phyloP scores from a whole-genome alignment of 371 early-diverging fungal genomes.

The Nosema muscidifuracis region DNA sequence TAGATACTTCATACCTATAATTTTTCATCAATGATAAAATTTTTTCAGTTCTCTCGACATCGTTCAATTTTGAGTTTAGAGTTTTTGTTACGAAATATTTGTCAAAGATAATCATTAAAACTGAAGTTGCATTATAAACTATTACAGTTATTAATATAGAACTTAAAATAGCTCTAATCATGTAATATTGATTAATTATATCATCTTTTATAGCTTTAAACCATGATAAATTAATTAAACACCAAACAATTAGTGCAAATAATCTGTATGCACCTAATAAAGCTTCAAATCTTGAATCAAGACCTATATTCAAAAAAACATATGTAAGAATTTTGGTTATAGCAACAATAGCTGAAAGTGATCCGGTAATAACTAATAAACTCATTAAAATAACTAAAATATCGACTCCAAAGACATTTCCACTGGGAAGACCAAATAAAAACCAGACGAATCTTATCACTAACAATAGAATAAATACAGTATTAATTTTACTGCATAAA shows the following conservation, averaged over 20 bases:
- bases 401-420: slow-evolving; percentile 14
- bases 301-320: slow-evolving; percentile 32
- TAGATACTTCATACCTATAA: slow-evolving; percentile 54
- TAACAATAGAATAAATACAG: slow-evolving; percentile 5
- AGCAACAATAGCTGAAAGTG: background rate
- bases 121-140: slow-evolving; percentile 33
- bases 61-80: slow-evolving; percentile 54
- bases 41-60: slow-evolving; percentile 57
- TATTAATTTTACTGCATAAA: slow-evolving; percentile 1
- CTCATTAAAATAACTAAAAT: slow-evolving; percentile 13
- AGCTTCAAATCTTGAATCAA: slow-evolving; percentile 7
- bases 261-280: slow-evolving; percentile 8
- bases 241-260: slow-evolving; percentile 40
- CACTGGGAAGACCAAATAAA: slow-evolving; percentile 20
- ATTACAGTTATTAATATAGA: slow-evolving; percentile 46
- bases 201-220: slow-evolving; percentile 26
- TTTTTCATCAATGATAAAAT: slow-evolving; percentile 56
- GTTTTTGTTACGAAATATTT: slow-evolving; percentile 49
- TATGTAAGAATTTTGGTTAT: background rate
- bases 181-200: slow-evolving; percentile 14
- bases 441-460: slow-evolving; percentile 22
- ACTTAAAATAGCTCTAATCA: slow-evolving; percentile 28
- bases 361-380: slow-evolving; percentile 17
- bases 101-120: slow-evolving; percentile 52
- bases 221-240: slow-evolving; percentile 43